These are phyloP conservation scores for Tetrastigma voinierianum DNA, from an alignment of 164 flowering plant genomes.

Conservation along the genomic window DNA sequence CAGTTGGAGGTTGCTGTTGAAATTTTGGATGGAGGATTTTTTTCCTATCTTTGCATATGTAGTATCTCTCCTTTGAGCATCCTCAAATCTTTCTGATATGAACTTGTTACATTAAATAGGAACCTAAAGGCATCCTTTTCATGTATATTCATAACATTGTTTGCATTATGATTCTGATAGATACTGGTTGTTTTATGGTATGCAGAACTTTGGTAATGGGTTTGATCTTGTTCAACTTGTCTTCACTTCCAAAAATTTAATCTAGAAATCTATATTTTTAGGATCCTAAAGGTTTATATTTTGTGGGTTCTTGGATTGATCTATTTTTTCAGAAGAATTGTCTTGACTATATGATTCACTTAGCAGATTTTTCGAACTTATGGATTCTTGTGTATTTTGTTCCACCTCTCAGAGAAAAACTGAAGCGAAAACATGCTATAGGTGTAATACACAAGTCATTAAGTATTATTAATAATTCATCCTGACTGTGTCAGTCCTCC, in stretches of 20 bases:
- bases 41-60: no score
- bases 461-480: no score
- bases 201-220: conserved; percentile 7
- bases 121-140: conserved; percentile 2
- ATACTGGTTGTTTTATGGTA: conserved; percentile 6
- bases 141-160: conserved; percentile 2
- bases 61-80: not conserved
- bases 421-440: no score
- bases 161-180: not conserved
- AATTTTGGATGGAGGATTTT: not conserved
- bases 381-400: no score
- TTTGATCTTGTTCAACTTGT: conserved; percentile 10
- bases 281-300: not conserved
- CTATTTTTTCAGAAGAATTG: not conserved
- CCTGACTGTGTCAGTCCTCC: no score
- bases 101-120: not conserved
- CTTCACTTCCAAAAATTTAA: not conserved
- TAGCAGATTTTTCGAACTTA: not conserved
- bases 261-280: not conserved
- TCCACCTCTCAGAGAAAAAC: no score
- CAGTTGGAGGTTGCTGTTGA: conserved; percentile 10
- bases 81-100: not conserved
- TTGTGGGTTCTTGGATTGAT: not conserved
- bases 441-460: no score
- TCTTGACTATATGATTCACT: no score